Base-by-base conservation (phyloP, 345 rosid species). In the Sonneratia caseolaris region DNA sequence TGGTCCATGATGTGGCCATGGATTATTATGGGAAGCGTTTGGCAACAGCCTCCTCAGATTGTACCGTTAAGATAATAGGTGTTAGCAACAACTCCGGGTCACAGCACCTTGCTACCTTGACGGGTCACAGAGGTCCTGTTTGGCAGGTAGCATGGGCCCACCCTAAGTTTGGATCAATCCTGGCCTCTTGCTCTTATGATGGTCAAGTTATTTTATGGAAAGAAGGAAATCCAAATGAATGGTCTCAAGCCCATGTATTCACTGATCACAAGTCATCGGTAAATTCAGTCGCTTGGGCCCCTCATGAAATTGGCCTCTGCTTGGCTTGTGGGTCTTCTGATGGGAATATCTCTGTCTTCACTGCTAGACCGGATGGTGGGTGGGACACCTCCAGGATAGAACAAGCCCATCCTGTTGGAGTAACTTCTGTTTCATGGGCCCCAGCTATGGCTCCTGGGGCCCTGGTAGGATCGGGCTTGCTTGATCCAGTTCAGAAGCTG, bases 121-220 rank as follows among this genome's bases (percentile, higher is more conserved):
- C 80, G 3, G 91, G 89, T 61, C 91, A 87, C 51, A 79, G 75
- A 19, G 91, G 91, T 57, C 91, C 91, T 32, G 89, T 85, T 61
- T 87, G 87, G 91, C 81, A 85, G 79, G 85, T 85, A 42, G 83
- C 84, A 37, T 87, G 91, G 91, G 91, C 91, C 1, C 89, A 87
- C 69, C 91, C 91, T 11, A 87, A 87, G 76, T 87, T 76, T 55
- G 91, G 86, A 32, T 79, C 91, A 0, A 72, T 85, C 43, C 86
- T 87, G 0, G 91, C 89, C 67, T 87, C 91, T 9, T 87, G 91
- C 74, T 87, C 91, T 1, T 87, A 87, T 10, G 91, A 87, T 77
- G 91, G 89, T 37, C 91, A 85, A 56, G 85, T 87, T 74, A 84
- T 87, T 69, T 57, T 87, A 13, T 87, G 89, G 91, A 87, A 83